A percentile compares a stretch with the other conserved stretches of the same genome.
These are phyloP conservation scores for Tilletia caries DNA, from an alignment of 1,284 basidiomycete genomes.

Conservation along the genomic window DNA sequence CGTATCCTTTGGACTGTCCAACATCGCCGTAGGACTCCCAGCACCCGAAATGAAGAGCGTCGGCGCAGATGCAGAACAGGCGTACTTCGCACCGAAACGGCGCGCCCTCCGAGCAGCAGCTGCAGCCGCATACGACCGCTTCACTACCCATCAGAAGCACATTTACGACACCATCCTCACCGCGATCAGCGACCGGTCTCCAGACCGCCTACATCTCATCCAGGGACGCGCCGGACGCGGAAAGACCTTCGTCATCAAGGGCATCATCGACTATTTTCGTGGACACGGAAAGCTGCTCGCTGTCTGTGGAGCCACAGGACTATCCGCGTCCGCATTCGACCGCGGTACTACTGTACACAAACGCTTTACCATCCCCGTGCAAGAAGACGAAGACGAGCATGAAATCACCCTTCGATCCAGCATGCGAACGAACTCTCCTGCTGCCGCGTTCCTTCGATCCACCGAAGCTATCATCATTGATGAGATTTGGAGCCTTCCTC, in stretches of 20 bases:
- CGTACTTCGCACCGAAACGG: no score
- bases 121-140: no score
- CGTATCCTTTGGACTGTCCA: no score
- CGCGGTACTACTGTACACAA: background rate
- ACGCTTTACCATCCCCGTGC: background rate
- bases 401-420: background rate
- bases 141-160: no score
- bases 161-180: no score
- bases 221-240: background rate
- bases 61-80: no score
- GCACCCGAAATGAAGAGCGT: no score
- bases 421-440: background rate
- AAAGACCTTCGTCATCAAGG: background rate
- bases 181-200: no score
- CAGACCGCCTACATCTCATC: background rate
- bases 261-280: background rate
- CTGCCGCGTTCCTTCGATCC: background rate
- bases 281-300: background rate
- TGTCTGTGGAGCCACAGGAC: background rate
- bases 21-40: no score
- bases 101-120: no score
- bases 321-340: background rate
- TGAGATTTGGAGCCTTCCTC: background rate
- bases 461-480: background rate
- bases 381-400: background rate